These are phyloP conservation scores for Pseudogymnoascus sp. DNA, from an alignment of 2,329 filamentous ascomycete species.

Conservation along the genomic window DNA sequence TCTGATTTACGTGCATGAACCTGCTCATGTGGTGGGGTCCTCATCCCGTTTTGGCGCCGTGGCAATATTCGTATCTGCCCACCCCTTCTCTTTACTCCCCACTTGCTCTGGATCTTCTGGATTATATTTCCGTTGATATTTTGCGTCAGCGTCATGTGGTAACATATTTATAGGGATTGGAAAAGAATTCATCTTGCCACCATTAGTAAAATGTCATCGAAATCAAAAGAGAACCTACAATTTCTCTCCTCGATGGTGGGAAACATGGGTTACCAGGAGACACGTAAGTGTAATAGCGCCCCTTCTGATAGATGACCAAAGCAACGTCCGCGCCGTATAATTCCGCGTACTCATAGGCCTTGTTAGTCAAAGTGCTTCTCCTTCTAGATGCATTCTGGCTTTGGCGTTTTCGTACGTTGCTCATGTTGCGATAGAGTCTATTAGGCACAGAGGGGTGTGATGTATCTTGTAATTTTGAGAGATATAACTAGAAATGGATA, in stretches of 20 bases:
- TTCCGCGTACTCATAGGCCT: constrained; percentile 12
- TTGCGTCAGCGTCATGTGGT: neutral
- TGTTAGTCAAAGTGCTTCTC: constrained; percentile 13
- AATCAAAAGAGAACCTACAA: neutral
- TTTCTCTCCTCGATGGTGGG: constrained; percentile 6
- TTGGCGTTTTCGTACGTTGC: constrained; percentile 10
- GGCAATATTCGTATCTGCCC: neutral
- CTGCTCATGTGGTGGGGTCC: no score
- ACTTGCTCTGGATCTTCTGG: neutral
- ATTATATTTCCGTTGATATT: neutral
- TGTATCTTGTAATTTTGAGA: neutral
- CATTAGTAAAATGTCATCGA: neutral
- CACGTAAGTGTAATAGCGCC: constrained; percentile 7
- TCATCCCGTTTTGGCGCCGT: neutral
- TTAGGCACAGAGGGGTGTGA: no score
- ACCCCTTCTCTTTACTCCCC: neutral
- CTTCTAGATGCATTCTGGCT: constrained; percentile 12
- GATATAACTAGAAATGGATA: neutral
- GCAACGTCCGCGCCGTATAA: constrained; percentile 11
- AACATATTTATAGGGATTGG: neutral
- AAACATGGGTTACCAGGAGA: neutral
- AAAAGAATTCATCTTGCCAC: constrained; percentile 1
- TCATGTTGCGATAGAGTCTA: neutral
- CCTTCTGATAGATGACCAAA: constrained; percentile 12
- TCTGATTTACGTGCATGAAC: no score